Conservation (phyloP, 2,329 filamentous ascomycete genomes). For the Aureobasidium sp. region DNA sequence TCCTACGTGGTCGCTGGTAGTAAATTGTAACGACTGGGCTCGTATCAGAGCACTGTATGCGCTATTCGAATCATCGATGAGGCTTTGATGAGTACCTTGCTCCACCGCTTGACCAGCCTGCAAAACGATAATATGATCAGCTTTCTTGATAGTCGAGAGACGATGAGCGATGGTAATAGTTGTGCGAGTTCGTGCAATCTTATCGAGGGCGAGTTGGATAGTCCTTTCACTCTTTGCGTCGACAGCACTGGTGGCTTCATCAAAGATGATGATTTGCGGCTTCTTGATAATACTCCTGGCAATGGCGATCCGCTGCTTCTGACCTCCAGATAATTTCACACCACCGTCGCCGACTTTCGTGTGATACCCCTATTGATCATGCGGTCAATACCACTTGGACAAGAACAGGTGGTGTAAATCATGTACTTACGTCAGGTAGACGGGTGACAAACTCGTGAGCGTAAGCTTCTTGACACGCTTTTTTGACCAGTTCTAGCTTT, state of each 20-base stretch:
- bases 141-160: slow-evolving; percentile 31
- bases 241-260: slow-evolving; percentile 89
- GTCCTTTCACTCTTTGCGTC: slow-evolving; percentile 96
- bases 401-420: too few relatives aligned
- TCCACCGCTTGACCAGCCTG: slow-evolving; percentile 41
- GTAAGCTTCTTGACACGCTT: slow-evolving; percentile 87
- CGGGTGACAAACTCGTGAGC: slow-evolving; percentile 77
- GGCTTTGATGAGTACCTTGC: slow-evolving; percentile 34
- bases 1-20: background rate
- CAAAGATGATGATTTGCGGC: slow-evolving; percentile 88
- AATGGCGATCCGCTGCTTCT: slow-evolving; percentile 97
- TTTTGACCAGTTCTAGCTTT: slow-evolving; percentile 69
- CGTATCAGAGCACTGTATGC: background rate
- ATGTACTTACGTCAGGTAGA: slow-evolving; percentile 53
- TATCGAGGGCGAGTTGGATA: slow-evolving; percentile 80
- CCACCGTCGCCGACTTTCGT: slow-evolving; percentile 89
- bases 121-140: slow-evolving; percentile 37
- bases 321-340: slow-evolving; percentile 87
- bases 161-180: slow-evolving; percentile 39
- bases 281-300: slow-evolving; percentile 68
- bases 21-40: background rate
- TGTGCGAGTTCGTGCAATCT: slow-evolving; percentile 59
- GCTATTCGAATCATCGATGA: background rate
- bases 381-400: too few relatives aligned
- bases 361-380: slow-evolving; percentile 51